Evolutionary conservation across 129 eudicot species (phyloP).

Genomic region (Flaveria brownii): DNA sequence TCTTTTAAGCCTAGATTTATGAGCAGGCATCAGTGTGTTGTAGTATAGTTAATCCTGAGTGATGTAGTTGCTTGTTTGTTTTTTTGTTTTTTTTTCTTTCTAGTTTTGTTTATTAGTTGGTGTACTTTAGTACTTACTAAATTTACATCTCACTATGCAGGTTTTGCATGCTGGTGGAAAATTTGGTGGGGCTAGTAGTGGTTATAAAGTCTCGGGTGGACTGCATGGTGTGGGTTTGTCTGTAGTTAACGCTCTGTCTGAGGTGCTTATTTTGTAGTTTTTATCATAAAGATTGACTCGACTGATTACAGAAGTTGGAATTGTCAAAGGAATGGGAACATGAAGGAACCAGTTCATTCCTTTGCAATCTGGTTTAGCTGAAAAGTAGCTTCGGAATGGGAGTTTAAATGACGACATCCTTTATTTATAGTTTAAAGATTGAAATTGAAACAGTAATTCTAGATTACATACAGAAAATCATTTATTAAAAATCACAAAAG

Average conservation of each 20-base stretch:
- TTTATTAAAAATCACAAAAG: background rate
- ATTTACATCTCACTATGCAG: slow-evolving; percentile 48
- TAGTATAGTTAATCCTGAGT: background rate
- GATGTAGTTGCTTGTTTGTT: background rate
- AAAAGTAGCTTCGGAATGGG: background rate
- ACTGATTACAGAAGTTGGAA: background rate
- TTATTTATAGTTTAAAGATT: background rate
- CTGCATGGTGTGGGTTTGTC: slow-evolving; percentile 98
- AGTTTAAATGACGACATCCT: background rate
- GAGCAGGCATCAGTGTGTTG: background rate
- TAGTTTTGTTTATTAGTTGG: background rate
- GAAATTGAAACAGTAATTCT: background rate
- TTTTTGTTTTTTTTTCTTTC: background rate
- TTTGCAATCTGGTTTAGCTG: background rate
- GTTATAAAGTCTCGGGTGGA: slow-evolving; percentile 97
- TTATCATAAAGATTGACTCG: background rate
- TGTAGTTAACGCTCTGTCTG: slow-evolving; percentile 91
- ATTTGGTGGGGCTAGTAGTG: slow-evolving; percentile 97
- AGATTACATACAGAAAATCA: background rate
- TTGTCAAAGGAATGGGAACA: background rate
- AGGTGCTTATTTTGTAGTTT: slow-evolving; percentile 46
- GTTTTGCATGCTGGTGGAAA: slow-evolving; percentile 99
- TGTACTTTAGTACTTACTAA: slow-evolving; percentile 2
- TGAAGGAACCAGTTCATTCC: background rate
- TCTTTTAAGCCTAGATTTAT: slow-evolving; percentile 1